Conservation (phyloP, 2,329 filamentous ascomycete genomes). For the Fusarium sp. region DNA sequence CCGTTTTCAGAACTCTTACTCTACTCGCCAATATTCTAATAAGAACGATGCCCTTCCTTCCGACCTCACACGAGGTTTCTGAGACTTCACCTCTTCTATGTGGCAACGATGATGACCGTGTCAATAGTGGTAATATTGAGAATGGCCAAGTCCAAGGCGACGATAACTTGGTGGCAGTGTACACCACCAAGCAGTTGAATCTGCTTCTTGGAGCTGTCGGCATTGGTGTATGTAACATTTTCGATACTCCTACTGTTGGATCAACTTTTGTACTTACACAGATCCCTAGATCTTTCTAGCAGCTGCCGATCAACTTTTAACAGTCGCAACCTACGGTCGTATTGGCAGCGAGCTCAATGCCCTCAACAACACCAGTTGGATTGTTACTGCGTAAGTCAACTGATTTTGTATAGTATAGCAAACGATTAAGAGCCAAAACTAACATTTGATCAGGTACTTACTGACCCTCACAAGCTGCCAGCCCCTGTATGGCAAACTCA, state of each 20-base stretch:
- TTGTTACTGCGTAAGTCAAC: conserved; percentile 64
- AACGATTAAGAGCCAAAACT: neutral
- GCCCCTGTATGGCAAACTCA: conserved; percentile 78
- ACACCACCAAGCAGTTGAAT: conserved; percentile 54
- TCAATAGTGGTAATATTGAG: conserved; percentile 24
- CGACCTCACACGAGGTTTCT: conserved; percentile 15
- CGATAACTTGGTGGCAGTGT: conserved; percentile 11
- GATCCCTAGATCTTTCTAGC: conserved; percentile 73
- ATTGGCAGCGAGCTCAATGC: conserved; percentile 83
- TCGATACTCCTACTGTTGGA: neutral
- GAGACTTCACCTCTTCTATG: conserved; percentile 50
- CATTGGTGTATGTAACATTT: conserved; percentile 51
- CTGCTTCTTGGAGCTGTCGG: conserved; percentile 56
- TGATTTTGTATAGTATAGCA: neutral
- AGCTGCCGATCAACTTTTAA: conserved; percentile 81
- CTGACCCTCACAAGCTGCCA: conserved; percentile 81
- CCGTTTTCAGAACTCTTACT: neutral
- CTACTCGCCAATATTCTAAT: neutral
- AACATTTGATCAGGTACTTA: conserved; percentile 68
- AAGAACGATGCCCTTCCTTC: conserved; percentile 30
- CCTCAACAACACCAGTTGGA: conserved; percentile 81
- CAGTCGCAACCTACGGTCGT: conserved; percentile 81
- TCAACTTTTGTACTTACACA: conserved; percentile 7
- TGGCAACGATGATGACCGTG: conserved; percentile 2
- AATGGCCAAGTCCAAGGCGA: conserved; percentile 20